Percentiles rank a stretch among this genome's conserved stretches.
phyloP scores from a whole-genome alignment of 495 filamentous ascomycete species.

The Pyronema omphalodes region DNA sequence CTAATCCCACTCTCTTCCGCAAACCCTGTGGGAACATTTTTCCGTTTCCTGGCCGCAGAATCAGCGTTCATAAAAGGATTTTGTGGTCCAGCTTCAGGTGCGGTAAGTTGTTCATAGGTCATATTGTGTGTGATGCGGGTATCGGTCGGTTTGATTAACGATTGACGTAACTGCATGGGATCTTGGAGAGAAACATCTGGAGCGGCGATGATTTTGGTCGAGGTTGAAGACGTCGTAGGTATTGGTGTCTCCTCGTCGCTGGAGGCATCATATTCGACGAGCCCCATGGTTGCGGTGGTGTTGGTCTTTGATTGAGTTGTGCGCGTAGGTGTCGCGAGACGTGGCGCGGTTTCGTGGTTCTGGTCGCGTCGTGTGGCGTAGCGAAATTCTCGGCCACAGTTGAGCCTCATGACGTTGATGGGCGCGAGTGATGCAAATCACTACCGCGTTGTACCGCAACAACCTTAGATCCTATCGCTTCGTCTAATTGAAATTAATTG shows the following conservation, averaged over 20 bases:
- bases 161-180: constrained; percentile 23
- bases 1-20: constrained; percentile 78
- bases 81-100: constrained; percentile 49
- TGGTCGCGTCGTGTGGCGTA: not conserved
- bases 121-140: constrained; percentile 26
- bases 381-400: not conserved
- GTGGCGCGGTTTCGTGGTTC: not conserved
- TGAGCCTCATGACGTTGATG: not conserved
- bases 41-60: constrained; percentile 47
- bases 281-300: constrained; percentile 3
- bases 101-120: constrained; percentile 44
- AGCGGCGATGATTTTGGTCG: constrained; percentile 17
- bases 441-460: no score
- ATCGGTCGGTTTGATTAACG: constrained; percentile 20
- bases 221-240: constrained; percentile 6
- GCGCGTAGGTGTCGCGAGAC: not conserved
- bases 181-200: constrained; percentile 25
- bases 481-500: no score
- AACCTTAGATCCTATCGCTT: no score
- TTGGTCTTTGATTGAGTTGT: no score
- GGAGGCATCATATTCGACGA: constrained; percentile 21
- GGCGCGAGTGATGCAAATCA: not conserved
- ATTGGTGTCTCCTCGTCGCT: constrained; percentile 11
- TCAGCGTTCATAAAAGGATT: constrained; percentile 55
- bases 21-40: constrained; percentile 77